A percentile compares a stretch with the other conserved stretches of the same genome.
Evolutionary conservation across 257 asterid species (phyloP).

Genomic region (Lantana camara): DNA sequence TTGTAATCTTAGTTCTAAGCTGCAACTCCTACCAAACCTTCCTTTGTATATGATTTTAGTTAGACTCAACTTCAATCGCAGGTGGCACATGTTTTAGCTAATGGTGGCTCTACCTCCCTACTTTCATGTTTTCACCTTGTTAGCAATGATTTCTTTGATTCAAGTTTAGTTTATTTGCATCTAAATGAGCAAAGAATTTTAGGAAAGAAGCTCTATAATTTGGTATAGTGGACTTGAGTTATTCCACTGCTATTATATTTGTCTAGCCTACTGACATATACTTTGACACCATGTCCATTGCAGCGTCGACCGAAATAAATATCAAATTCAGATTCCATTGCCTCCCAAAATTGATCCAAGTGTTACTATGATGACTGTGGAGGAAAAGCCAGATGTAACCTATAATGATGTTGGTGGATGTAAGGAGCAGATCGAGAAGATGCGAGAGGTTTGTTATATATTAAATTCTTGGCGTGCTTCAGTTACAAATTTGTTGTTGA

Average conservation of each 20-base stretch:
- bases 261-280: conserved; percentile 3
- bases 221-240: conserved; percentile 15
- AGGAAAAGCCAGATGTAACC: conserved; percentile 98
- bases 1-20: not conserved
- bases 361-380: conserved; percentile 99
- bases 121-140: not conserved
- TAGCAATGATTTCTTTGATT: not conserved
- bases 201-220: conserved; percentile 2
- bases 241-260: conserved; percentile 1
- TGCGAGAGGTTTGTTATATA: conserved; percentile 76
- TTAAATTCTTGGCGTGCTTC: conserved; percentile 3
- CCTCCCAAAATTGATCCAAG: conserved; percentile 99
- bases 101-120: not conserved
- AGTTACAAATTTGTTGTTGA: not conserved
- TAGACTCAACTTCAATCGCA: not conserved
- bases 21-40: not conserved
- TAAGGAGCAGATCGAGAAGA: conserved; percentile 97
- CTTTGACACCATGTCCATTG: conserved; percentile 26
- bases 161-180: not conserved
- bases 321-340: conserved; percentile 96
- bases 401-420: conserved; percentile 99
- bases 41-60: not conserved
- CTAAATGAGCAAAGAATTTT: not conserved
- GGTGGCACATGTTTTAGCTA: not conserved
- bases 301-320: conserved; percentile 95